Base-by-base conservation (phyloP, 768 basidiomycete species). In the Pleurotus platypus region DNA sequence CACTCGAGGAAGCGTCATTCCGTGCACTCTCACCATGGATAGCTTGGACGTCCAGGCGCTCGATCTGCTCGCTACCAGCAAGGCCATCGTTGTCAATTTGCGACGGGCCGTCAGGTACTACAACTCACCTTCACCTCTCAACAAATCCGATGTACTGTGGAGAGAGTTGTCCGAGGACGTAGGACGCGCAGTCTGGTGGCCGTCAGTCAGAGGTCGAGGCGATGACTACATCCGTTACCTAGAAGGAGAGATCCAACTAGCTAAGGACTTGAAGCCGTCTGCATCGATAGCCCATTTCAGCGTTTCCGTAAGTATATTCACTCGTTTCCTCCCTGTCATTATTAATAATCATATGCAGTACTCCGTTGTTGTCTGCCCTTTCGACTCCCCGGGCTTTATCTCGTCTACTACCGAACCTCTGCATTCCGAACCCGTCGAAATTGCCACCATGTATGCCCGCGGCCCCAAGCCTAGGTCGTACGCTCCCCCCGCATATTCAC, bases 191-290 rank as follows among this genome's bases (percentile, higher is more conserved):
- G 70, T 71, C 5, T 80, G 78, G 78, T 82, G 82, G 80, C 74
- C 78, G 6, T 73, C 75, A 2, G 59, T 67, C 8, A 69, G 70
- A 12, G 61, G 62, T 37, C 58, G 65, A 4, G 69, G 62, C 3
- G 66, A 68, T 30, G 56, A 70, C 3, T 66, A 68, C 30, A 67
- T 66, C 22, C 77, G 80, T 16, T 69, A 74, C 56, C 68, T 82
- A 24, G 78, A 82, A 60, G 82, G 82, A 5, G 82, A 83, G 64
- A 79, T 83, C 43, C 72, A 70, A 35, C 69, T 83, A 2, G 65
- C 77, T 12, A 82, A 82, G 65, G 79, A 82, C 57, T 68, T 83
- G 26, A 64, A 78, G 49, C 80, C 82, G 16, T 72, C 80, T 15
- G 77, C 78, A 42, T 71, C 75, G 50, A 74, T 82, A 63, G 78